Evolutionary conservation across 441 rosid species (phyloP).

Genomic region (Manihot esculenta): DNA sequence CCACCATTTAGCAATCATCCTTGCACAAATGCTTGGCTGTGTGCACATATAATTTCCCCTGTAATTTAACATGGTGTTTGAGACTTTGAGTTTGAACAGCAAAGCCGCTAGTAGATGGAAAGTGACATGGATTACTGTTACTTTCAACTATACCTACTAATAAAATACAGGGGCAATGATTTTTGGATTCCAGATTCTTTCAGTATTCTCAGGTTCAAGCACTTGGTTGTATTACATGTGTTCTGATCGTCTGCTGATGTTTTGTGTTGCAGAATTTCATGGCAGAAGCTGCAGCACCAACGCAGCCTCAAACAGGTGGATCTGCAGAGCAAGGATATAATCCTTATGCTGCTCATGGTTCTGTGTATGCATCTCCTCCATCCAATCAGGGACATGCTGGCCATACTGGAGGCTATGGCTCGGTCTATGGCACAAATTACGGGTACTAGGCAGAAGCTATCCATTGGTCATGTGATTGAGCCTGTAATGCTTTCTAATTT

Average conservation of each 20-base stretch:
- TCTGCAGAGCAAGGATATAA: conserved; percentile 79
- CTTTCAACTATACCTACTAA: background rate
- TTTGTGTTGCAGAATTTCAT: conserved; percentile 73
- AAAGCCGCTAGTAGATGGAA: background rate
- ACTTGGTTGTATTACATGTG: background rate
- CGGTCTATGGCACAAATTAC: conserved; percentile 58
- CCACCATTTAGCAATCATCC: too few species aligned
- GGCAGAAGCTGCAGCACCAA: conserved; percentile 83
- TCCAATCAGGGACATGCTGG: conserved; percentile 47
- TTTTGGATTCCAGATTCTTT: background rate
- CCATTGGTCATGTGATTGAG: conserved; percentile 3
- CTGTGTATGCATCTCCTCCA: conserved; percentile 61
- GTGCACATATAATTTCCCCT: too few species aligned
- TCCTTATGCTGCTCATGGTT: conserved; percentile 67
- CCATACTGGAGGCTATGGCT: conserved; percentile 55
- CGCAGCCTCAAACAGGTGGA: conserved; percentile 52
- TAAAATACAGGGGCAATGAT: background rate
- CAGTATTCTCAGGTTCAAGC: background rate
- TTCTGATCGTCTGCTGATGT: conserved; percentile 8
- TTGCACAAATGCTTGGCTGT: too few species aligned
- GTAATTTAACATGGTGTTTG: background rate
- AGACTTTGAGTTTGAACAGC: background rate
- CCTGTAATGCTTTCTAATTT: conserved; percentile 12
- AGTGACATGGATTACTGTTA: background rate
- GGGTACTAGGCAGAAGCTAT: conserved; percentile 41